Evolutionary conservation across 2,329 filamentous ascomycete species (phyloP), one percentile per base, ranked within the genome.

Genomic region (Ophiocordyceps camponoti-rufipedis): DNA sequence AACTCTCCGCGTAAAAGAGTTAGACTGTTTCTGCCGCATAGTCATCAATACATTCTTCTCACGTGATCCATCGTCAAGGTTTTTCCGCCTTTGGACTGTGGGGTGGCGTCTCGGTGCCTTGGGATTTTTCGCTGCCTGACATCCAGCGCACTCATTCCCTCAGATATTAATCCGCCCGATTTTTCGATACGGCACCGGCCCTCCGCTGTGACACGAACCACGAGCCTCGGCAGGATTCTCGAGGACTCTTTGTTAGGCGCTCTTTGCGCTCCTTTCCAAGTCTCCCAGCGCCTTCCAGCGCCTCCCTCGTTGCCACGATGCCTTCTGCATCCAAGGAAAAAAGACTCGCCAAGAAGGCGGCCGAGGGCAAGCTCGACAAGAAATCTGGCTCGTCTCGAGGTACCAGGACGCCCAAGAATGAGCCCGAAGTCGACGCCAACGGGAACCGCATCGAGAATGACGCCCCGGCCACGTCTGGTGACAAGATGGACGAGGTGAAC

Each of bases 401-500:
- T 49, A 69, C 69, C 53, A 83, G 81, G 68, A 70, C 75, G 51
- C 84, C 82, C 59, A 82, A 81, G 56, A 82, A 89, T 54, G 81
- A 82, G 51, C 67, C 72, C 47, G 61, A 78, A 55, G 66, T 81
- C 52, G 80, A 87, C 56, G 77, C 64, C 50, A 67, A 80, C 57
- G 78, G 76, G 58, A 72, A 71, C 50, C 64, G 64, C 47, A 55
- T 71, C 56, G 65, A 68, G 49, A 63, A 70, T 42, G 81, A 83
- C 45, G 73, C 75, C 55, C 75, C 81, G 51, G 82, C 81, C 48
- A 85, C 80, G 53, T 72, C 78, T 48, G 74, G 71, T 55, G 76
- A 80, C 55, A 85, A 89, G 70, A 67, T 81, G 63, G 79, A 82
- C 54, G 82, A 82, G 60, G 80, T 95, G 52, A 83, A 87, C 70